Evolutionary conservation across 169 alveolate genomes (phyloP).

Genomic region (Plasmodium coatneyi): DNA sequence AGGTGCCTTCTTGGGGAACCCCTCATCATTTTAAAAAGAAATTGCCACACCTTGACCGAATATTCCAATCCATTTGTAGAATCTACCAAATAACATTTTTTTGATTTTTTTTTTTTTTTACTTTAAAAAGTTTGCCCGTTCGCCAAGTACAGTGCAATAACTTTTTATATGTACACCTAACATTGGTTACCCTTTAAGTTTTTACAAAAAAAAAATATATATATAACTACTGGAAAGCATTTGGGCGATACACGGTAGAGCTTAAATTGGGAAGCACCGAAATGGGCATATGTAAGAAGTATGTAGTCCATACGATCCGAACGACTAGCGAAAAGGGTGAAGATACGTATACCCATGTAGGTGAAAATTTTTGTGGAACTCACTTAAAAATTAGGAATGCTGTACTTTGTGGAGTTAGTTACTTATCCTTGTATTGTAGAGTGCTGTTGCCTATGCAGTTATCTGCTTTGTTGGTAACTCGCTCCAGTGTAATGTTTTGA

Average conservation of each 20-base stretch:
- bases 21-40: background rate
- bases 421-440: background rate
- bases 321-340: background rate
- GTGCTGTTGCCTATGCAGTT: background rate
- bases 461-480: background rate
- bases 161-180: background rate
- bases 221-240: background rate
- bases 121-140: background rate
- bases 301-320: background rate
- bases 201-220: background rate
- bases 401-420: background rate
- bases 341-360: background rate
- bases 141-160: background rate
- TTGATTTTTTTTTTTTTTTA: background rate
- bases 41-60: background rate
- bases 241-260: background rate
- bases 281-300: background rate
- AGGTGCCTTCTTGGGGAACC: background rate
- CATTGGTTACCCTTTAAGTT: background rate
- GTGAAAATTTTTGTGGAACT: background rate
- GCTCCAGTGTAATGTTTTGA: background rate
- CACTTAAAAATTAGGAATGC: background rate
- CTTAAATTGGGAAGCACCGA: background rate
- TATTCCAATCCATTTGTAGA: background rate
- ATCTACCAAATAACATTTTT: constrained; percentile 5